Evolutionary conservation across 306 rosid genomes (phyloP).

Genomic region (Cucurbita pepo): DNA sequence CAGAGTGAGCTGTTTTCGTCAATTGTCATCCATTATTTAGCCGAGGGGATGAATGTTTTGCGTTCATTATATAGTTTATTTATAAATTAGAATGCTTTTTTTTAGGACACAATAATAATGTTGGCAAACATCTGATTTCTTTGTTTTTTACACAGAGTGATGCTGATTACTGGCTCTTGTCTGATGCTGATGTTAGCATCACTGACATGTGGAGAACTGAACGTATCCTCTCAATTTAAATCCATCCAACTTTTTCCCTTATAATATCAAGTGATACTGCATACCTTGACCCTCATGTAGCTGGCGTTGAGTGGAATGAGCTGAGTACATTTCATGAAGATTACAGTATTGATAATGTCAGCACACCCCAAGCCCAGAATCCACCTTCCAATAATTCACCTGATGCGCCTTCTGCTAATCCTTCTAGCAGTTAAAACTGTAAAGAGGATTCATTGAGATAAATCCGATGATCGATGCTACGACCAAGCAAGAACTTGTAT

Average conservation of each 20-base stretch:
- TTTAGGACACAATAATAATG: neutral
- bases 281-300: constrained; percentile 38
- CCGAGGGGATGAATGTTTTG: neutral
- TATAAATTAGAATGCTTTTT: neutral
- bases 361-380: constrained; percentile 27
- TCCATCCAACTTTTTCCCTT: neutral
- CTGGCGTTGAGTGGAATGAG: constrained; percentile 65
- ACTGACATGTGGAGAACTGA: constrained; percentile 95
- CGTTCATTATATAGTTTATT: neutral
- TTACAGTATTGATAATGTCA: constrained; percentile 21
- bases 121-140: neutral
- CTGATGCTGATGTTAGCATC: constrained; percentile 73
- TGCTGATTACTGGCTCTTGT: constrained; percentile 93
- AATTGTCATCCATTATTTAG: neutral
- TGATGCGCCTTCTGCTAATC: constrained; percentile 33
- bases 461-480: neutral
- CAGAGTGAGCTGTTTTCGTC: neutral
- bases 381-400: constrained; percentile 24
- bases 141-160: constrained; percentile 40
- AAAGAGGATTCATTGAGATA: neutral
- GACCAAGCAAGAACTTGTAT: neutral
- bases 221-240: constrained; percentile 30
- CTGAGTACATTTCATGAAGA: constrained; percentile 40
- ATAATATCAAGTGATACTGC: neutral
- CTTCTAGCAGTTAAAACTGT: constrained; percentile 28